Percentiles rank a stretch among this genome's conserved stretches.
Conservation (phyloP, 257 asterid species). For the Solanum clarkiae region DNA sequence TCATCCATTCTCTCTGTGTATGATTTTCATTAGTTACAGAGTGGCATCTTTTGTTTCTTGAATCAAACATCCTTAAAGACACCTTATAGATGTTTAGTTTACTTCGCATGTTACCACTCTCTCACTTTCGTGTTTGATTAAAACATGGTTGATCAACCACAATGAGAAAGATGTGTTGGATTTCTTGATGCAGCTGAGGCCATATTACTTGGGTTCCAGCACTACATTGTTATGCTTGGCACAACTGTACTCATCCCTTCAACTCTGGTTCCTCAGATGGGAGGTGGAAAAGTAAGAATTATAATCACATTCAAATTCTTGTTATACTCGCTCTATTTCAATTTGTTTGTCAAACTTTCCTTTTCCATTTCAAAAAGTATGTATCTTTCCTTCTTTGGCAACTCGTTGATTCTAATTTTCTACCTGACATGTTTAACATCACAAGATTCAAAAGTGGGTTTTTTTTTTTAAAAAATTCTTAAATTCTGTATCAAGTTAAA, state of each 20-base stretch:
- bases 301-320: neutral
- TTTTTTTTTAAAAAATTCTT: neutral
- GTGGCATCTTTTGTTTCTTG: neutral
- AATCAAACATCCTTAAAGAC: neutral
- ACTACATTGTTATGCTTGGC: slow-evolving; percentile 97
- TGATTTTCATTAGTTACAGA: neutral
- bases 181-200: slow-evolving; percentile 78
- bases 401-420: too few species aligned
- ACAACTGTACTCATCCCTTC: slow-evolving; percentile 89
- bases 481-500: neutral
- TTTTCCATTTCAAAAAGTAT: neutral
- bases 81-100: neutral
- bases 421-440: too few species aligned
- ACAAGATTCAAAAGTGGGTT: neutral
- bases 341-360: neutral
- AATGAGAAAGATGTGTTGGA: neutral
- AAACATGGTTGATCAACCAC: neutral
- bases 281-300: slow-evolving; percentile 65
- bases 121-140: neutral
- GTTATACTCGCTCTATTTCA: neutral
- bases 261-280: slow-evolving; percentile 74
- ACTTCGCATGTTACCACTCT: neutral
- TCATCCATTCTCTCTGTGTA: neutral
- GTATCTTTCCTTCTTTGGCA: neutral
- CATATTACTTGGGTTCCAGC: slow-evolving; percentile 86